Percentiles rank a stretch among this genome's conserved stretches.
These are phyloP conservation scores for Fusarium sp. DNA, from an alignment of 2,329 filamentous ascomycete species.

Conservation along the genomic window DNA sequence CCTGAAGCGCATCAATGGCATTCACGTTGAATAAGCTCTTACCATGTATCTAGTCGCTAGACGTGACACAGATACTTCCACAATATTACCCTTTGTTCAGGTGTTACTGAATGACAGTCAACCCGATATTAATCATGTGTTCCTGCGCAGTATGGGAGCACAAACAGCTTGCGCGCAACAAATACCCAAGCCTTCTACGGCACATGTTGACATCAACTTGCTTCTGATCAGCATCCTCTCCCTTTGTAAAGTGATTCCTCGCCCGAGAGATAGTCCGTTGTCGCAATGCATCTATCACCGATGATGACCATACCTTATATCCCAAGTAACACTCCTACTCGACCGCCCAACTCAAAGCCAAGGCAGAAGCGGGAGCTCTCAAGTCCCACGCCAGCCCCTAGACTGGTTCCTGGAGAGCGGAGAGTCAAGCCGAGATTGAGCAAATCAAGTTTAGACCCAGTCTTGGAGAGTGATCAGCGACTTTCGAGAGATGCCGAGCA, in stretches of 20 bases:
- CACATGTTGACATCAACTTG: neutral
- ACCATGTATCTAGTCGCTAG: neutral
- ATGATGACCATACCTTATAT: constrained; percentile 30
- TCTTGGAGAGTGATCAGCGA: constrained; percentile 47
- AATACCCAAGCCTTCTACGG: neutral
- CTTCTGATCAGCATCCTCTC: neutral
- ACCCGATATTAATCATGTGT: neutral
- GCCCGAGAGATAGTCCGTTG: neutral
- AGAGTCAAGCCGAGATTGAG: constrained; percentile 35
- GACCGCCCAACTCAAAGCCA: constrained; percentile 9
- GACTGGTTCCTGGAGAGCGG: constrained; percentile 33
- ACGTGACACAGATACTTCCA: constrained; percentile 19
- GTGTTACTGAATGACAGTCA: neutral
- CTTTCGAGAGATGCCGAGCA: constrained; percentile 34
- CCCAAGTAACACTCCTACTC: neutral
- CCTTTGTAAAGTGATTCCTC: neutral
- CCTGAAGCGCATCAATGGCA: too few species aligned
- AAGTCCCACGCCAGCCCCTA: constrained; percentile 3
- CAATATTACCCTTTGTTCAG: neutral
- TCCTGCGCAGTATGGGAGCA: neutral
- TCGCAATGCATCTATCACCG: constrained; percentile 27
- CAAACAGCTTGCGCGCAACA: constrained; percentile 5
- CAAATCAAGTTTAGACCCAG: constrained; percentile 47
- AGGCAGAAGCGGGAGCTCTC: constrained; percentile 14
- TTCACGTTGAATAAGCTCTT: neutral